These are phyloP conservation scores for Funneliformis mosseae DNA, from an alignment of 192 early-diverging fungal genomes.

Conservation along the genomic window DNA sequence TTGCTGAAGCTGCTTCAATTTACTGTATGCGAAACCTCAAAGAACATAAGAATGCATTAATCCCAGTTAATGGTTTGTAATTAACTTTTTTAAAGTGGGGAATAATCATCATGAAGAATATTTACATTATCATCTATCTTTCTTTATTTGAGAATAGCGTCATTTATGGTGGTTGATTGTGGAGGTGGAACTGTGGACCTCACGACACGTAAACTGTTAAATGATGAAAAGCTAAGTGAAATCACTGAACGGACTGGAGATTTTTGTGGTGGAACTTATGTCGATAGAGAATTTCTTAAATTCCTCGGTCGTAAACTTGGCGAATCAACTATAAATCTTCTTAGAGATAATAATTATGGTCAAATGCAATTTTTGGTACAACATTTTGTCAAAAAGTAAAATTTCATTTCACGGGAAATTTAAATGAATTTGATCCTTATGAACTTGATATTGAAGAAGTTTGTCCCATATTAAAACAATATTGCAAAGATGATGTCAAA, in stretches of 20 bases:
- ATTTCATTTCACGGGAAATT: neutral
- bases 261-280: conserved; percentile 49
- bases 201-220: neutral
- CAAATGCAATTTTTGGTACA: conserved; percentile 18
- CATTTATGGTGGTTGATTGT: conserved; percentile 44
- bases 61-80: neutral
- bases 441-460: conserved; percentile 10
- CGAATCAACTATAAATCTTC: neutral
- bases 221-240: conserved; percentile 40
- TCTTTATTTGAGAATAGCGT: neutral
- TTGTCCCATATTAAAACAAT: neutral
- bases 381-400: neutral
- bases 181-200: conserved; percentile 48
- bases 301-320: conserved; percentile 4
- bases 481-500: neutral
- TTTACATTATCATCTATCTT: neutral
- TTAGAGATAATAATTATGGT: neutral
- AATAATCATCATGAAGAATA: neutral
- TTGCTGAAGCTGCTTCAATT: conserved; percentile 16
- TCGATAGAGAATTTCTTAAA: conserved; percentile 40
- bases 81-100: neutral
- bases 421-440: neutral
- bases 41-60: neutral
- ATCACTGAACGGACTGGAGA: conserved; percentile 49
- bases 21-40: neutral